These are phyloP conservation scores for Spongiforma sp. DNA, from an alignment of 1,284 basidiomycete species.

Conservation along the genomic window DNA sequence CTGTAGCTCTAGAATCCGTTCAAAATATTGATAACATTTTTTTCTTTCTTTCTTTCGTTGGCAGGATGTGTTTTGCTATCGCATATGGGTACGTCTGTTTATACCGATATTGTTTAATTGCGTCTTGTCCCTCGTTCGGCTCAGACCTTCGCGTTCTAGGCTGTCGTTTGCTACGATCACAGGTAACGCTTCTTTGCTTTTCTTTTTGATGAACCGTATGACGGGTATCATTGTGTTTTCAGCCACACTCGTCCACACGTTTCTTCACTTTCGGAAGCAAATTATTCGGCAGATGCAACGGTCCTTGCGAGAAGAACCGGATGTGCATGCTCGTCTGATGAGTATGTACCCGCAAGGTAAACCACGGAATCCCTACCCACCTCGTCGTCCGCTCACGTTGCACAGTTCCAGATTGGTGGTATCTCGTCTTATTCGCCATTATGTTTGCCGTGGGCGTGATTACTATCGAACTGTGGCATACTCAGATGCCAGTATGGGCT, in stretches of 20 bases:
- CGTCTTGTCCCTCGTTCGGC: background rate
- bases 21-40: background rate
- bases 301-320: slow-evolving; percentile 67
- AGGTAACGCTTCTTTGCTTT: slow-evolving; percentile 16
- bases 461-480: slow-evolving; percentile 61
- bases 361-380: background rate
- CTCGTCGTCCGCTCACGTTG: slow-evolving; percentile 31
- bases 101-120: background rate
- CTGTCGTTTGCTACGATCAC: slow-evolving; percentile 69
- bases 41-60: too few relatives aligned
- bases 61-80: slow-evolving; percentile 49
- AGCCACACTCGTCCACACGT: slow-evolving; percentile 71
- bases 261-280: slow-evolving; percentile 71
- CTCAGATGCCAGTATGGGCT: slow-evolving; percentile 61
- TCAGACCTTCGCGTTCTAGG: slow-evolving; percentile 22
- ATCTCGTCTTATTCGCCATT: slow-evolving; percentile 33
- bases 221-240: slow-evolving; percentile 2
- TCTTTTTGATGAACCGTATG: background rate
- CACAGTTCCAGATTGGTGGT: slow-evolving; percentile 41
- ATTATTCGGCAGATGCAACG: slow-evolving; percentile 60
- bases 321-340: slow-evolving; percentile 81
- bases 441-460: slow-evolving; percentile 64
- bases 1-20: too few relatives aligned
- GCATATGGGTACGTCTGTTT: slow-evolving; percentile 44
- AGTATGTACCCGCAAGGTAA: slow-evolving; percentile 68